These are phyloP conservation scores for Cyberlindnera sargentensis DNA, from an alignment of 805 yeast genomes.

Conservation along the genomic window DNA sequence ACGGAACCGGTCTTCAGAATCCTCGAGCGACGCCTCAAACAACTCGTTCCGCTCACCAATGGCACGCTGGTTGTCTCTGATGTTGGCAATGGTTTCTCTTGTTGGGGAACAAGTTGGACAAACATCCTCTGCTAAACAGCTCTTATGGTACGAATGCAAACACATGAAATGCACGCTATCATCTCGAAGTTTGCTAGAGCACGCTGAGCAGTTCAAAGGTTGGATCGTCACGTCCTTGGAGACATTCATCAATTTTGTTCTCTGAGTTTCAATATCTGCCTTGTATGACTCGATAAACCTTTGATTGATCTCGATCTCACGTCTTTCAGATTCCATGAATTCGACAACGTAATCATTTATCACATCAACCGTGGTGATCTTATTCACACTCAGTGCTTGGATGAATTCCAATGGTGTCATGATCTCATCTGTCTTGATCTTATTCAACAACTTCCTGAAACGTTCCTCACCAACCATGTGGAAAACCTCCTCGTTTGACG, in stretches of 20 bases:
- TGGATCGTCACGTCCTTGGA: slow-evolving; percentile 34
- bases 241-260: slow-evolving; percentile 45
- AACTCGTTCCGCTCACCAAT: slow-evolving; percentile 56
- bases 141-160: slow-evolving; percentile 77
- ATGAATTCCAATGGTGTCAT: slow-evolving; percentile 73
- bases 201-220: slow-evolving; percentile 18
- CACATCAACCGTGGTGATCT: slow-evolving; percentile 62
- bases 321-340: slow-evolving; percentile 49
- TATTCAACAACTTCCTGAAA: slow-evolving; percentile 41
- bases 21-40: slow-evolving; percentile 49
- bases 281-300: slow-evolving; percentile 63
- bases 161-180: slow-evolving; percentile 85
- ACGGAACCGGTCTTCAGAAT: slow-evolving; percentile 56
- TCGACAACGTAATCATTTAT: slow-evolving; percentile 62
- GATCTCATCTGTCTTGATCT: slow-evolving; percentile 43
- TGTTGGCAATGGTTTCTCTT: slow-evolving; percentile 53
- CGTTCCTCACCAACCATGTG: slow-evolving; percentile 45
- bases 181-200: slow-evolving; percentile 45
- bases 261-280: slow-evolving; percentile 52
- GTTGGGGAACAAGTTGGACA: slow-evolving; percentile 81
- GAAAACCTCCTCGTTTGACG: slow-evolving; percentile 47
- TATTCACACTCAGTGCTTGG: slow-evolving; percentile 55
- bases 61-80: slow-evolving; percentile 53
- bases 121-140: slow-evolving; percentile 54
- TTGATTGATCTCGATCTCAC: slow-evolving; percentile 62